phyloP scores from a whole-genome alignment of 352 stramenopile species.

The Pythium guiyangense region DNA sequence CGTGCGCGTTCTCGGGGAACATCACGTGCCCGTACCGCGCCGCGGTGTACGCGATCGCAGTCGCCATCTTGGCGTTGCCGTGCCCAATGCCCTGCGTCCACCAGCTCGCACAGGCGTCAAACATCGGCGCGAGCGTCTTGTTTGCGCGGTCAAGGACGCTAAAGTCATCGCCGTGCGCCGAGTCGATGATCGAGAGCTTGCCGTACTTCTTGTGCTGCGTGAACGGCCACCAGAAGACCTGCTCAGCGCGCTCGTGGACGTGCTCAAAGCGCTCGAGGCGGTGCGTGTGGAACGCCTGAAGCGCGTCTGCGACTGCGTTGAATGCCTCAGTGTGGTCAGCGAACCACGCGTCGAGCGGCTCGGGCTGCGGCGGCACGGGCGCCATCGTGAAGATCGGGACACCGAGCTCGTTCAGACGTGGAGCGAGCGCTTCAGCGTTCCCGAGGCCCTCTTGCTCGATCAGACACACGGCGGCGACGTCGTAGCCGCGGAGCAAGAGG shows the following conservation, averaged over 20 bases:
- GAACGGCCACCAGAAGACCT: constrained; percentile 93
- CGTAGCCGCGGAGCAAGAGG: constrained; percentile 89
- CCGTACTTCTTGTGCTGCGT: constrained; percentile 89
- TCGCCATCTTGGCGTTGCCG: constrained; percentile 85
- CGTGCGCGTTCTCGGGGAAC: constrained; percentile 89
- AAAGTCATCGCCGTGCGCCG: constrained; percentile 87
- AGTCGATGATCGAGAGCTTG: constrained; percentile 85
- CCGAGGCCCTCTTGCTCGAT: constrained; percentile 74
- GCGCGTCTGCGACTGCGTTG: constrained; percentile 34
- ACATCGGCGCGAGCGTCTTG: constrained; percentile 61
- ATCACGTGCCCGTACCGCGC: constrained; percentile 91
- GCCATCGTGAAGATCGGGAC: constrained; percentile 77
- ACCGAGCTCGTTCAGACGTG: constrained; percentile 53
- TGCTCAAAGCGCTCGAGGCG: constrained; percentile 50
- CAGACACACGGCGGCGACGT: constrained; percentile 80
- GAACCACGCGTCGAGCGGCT: constrained; percentile 76
- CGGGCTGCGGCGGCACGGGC: constrained; percentile 64
- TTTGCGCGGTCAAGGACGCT: constrained; percentile 41
- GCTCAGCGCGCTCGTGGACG: constrained; percentile 51
- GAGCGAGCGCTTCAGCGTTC: constrained; percentile 60
- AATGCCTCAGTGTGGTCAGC: constrained; percentile 40
- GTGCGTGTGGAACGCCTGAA: constrained; percentile 50
- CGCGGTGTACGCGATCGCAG: constrained; percentile 84
- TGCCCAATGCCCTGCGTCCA: constrained; percentile 92
- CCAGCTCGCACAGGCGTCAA: constrained; percentile 90